Conservation (phyloP, 331 rosid genomes). For the Arachis monticola region DNA sequence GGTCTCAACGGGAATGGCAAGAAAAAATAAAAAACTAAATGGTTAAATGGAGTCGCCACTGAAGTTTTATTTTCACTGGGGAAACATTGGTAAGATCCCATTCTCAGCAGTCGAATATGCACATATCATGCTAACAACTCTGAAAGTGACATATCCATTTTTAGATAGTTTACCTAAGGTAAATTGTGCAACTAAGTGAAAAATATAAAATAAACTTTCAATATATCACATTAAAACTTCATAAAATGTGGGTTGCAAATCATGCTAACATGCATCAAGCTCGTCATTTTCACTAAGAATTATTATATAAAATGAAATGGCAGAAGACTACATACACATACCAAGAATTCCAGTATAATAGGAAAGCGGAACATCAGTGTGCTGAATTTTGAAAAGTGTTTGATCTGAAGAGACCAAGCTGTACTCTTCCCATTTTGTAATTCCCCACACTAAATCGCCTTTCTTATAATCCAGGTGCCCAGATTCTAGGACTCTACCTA, state of each 20-base stretch:
- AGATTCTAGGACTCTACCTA: constrained; percentile 40
- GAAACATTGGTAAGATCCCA: too few relatives aligned
- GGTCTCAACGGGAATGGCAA: too few relatives aligned
- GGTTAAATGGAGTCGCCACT: too few relatives aligned
- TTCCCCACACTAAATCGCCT: constrained; percentile 43
- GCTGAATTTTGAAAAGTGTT: constrained; percentile 31
- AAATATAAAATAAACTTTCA: too few relatives aligned
- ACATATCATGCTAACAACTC: background rate
- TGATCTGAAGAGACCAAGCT: constrained; percentile 31
- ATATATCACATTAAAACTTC: background rate
- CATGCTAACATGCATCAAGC: background rate
- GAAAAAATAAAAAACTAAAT: too few relatives aligned
- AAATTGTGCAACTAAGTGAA: too few relatives aligned
- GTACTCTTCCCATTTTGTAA: constrained; percentile 44
- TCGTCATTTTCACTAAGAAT: constrained; percentile 3
- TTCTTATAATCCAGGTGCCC: constrained; percentile 35
- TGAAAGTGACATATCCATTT: background rate
- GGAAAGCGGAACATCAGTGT: constrained; percentile 42
- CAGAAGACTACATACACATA: background rate
- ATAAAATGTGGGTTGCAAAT: background rate
- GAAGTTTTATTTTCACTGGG: too few relatives aligned
- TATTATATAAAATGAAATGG: background rate
- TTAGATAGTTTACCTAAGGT: background rate
- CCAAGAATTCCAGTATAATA: constrained; percentile 43
- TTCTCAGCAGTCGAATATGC: too few relatives aligned